These are phyloP conservation scores for Lathyrus oleraceus DNA, from an alignment of 306 rosid species.

Conservation along the genomic window DNA sequence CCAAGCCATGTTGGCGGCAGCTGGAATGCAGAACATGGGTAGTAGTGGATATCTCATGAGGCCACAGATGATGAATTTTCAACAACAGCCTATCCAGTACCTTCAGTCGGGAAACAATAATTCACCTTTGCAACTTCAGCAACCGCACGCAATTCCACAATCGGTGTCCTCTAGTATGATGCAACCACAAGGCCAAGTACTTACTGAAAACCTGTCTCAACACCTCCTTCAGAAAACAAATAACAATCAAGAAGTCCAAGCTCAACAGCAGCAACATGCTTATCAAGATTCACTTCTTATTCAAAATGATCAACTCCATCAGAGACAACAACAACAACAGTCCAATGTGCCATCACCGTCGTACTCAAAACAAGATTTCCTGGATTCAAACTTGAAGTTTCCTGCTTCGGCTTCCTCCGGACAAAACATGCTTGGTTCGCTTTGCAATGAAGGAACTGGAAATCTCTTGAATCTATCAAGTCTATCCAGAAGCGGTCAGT, in stretches of 20 bases:
- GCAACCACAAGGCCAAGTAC: slow-evolving; percentile 57
- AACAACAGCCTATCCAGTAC: slow-evolving; percentile 73
- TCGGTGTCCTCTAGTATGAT: slow-evolving; percentile 52
- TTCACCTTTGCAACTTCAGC: slow-evolving; percentile 69
- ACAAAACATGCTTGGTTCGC: slow-evolving; percentile 64
- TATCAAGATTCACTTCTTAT: slow-evolving; percentile 56
- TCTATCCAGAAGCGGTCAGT: slow-evolving; percentile 57
- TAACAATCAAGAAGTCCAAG: slow-evolving; percentile 62
- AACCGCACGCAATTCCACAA: slow-evolving; percentile 61
- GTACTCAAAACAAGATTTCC: slow-evolving; percentile 62
- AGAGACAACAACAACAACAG: slow-evolving; percentile 58
- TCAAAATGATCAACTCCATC: slow-evolving; percentile 68
- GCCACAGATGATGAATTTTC: slow-evolving; percentile 79
- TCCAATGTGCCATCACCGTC: slow-evolving; percentile 61
- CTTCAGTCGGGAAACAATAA: slow-evolving; percentile 58
- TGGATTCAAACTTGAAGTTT: slow-evolving; percentile 64
- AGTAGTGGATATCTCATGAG: slow-evolving; percentile 69
- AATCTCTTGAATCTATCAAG: slow-evolving; percentile 55
- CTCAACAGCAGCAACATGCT: slow-evolving; percentile 57
- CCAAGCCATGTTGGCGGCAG: slow-evolving; percentile 84
- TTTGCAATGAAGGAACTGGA: slow-evolving; percentile 64
- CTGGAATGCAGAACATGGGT: slow-evolving; percentile 73
- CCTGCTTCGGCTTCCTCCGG: slow-evolving; percentile 51
- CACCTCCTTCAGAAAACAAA: slow-evolving; percentile 67
- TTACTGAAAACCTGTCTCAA: slow-evolving; percentile 65